A percentile compares a stretch with the other conserved stretches of the same genome.
Evolutionary conservation across 352 stramenopile species (phyloP).

Genomic region (Globisporangium perplexum): DNA sequence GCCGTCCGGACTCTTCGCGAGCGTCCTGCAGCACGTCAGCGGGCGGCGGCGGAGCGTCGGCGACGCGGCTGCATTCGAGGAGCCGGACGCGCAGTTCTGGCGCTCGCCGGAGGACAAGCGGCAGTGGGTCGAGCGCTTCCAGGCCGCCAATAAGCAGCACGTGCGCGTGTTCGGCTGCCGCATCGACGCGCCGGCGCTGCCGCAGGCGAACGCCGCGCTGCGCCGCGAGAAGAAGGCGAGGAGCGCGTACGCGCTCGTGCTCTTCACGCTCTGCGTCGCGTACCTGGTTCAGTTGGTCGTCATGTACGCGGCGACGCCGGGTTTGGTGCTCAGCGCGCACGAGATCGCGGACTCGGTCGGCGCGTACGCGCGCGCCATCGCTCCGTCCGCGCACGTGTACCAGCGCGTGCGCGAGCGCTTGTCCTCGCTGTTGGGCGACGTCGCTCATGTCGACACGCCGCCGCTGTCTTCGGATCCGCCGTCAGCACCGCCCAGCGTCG

Average conservation of each 20-base stretch:
- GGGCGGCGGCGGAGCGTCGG: not conserved
- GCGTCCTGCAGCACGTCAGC: constrained; percentile 3
- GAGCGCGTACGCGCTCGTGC: constrained; percentile 15
- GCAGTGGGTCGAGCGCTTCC: constrained; percentile 20
- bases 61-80: constrained; percentile 10
- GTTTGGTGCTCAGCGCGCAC: not conserved
- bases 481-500: no score
- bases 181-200: constrained; percentile 20
- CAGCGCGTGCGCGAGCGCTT: not conserved
- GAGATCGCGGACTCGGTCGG: not conserved
- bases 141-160: constrained; percentile 15
- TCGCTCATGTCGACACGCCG: not conserved
- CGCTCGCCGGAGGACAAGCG: constrained; percentile 17
- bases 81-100: constrained; percentile 23
- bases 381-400: not conserved
- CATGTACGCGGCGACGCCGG: not conserved
- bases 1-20: constrained; percentile 10
- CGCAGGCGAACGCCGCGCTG: constrained; percentile 16
- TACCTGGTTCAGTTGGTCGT: constrained; percentile 22
- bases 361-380: not conserved
- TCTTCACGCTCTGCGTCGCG: constrained; percentile 18
- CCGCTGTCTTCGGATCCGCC: no score
- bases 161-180: constrained; percentile 23
- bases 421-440: not conserved
- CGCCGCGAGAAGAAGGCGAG: constrained; percentile 20